Evolutionary conservation across 1,139 yeast genomes (phyloP), one percentile per base, ranked within the genome.

Genomic region (Debaryomyces sp.): DNA sequence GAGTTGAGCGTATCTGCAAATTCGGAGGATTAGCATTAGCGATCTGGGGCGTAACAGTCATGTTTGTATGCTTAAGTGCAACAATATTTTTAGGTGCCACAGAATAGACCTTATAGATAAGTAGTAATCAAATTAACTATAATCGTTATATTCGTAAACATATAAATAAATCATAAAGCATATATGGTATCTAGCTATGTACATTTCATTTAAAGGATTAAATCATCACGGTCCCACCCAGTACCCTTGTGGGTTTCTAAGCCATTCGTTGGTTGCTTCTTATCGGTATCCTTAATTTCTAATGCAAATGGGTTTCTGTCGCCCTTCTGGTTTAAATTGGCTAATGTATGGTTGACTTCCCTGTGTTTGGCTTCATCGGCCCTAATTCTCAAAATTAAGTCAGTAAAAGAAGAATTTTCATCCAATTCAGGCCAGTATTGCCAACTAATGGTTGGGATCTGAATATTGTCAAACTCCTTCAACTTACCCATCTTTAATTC

Each of bases 51-150:
- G 60, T 84, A 4, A 49, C 79, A 12, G 95, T 92, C 24, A 87
- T 90, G 89, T 67, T 85, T 32, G 85, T 90, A 4, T 90, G 96
- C 54, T 75, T 92, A 46, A 74, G 85, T 23, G 90, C 92, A 5
- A 88, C 95, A 29, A 71, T 91, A 5, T 78, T 85, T 57, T 70
- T 85, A 33, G 85, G 85, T 1, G 85, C 86, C 7, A 72, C 74
- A 12, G 80, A 76, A 54, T 76, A 61, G 49, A 45, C 34, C 15
- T 33, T 18, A 42, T 17, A 29, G 45, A 34, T n/a, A 27, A 27
- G 30, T 27, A 27, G 30, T 27, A 27, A 10, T 5, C 10, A 27
- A 27, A 27, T 29, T 17, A 7, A 15, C 17, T n/a, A 12, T 43
- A 21, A n/a, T n/a, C 26, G 17, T 17, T 29, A 26, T 30, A 29